Evolutionary conservation across 164 flowering plant species (phyloP), one percentile per base, ranked within the genome.

Genomic region (Hamamelis virginiana): DNA sequence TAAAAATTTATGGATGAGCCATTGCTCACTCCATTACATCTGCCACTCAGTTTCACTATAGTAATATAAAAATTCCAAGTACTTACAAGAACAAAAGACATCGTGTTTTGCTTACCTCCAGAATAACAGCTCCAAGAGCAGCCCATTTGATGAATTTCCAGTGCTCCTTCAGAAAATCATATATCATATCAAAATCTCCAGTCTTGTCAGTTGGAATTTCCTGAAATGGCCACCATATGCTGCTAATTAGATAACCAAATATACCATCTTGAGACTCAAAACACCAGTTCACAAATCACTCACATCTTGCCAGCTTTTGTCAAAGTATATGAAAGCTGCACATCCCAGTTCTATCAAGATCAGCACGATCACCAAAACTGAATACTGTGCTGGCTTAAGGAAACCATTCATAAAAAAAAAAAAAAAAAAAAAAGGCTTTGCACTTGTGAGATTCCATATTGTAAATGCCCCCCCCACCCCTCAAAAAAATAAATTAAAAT

Each of bases 281-380:
- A 55, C 43, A 72, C 23, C 55, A 33, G 51, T 61, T 27, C 44
- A 52, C 22, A 56, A 19, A 60, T 66, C 8, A 75, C 90, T 82
- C 66, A 90, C 98, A 10, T 83, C 84, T 82, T 83, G 68, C 98
- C 98, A 94, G 80, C 87, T 86, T 69, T 83, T 86, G 81, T 94
- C 93, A 80, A 94, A 94, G 84, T 79, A 94, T 62, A 94, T 85
- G 81, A 91, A 92, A 68, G 91, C 96, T 56, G 97, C 98, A 79
- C 79, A 80, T 71, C 93, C 98, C 52, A 90, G 69, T 80, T 94
- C 96, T 18, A 80, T 79, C 75, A 91, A 73, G 80, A 94, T 90
- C 89, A 94, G 77, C 69, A 94, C 75, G 66, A 89, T 44, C 71
- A 94, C 72, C 74, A 94, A 76, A 4, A 89, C 70, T 14, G 96